phyloP scores from a whole-genome alignment of 1,284 basidiomycete genomes.

The Abortiporus biennis region DNA sequence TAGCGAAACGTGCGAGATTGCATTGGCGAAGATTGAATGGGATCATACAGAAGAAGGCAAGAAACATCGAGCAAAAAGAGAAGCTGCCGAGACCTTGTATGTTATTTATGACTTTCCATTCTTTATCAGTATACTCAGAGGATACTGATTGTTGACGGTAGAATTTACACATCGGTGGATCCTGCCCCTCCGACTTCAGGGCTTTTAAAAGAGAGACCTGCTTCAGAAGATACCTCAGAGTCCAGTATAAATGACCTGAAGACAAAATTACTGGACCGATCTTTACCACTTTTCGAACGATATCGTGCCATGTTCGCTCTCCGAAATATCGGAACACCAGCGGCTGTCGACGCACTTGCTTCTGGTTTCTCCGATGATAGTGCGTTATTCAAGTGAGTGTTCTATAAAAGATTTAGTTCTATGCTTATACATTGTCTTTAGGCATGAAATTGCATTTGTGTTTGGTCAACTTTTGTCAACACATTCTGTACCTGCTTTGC shows the following conservation, averaged over 20 bases:
- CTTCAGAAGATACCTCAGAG: slow-evolving; percentile 38
- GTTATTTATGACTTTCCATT: neutral
- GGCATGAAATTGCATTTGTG: slow-evolving; percentile 97
- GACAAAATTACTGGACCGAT: slow-evolving; percentile 60
- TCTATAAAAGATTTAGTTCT: neutral
- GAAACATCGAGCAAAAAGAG: slow-evolving; percentile 32
- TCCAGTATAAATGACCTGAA: slow-evolving; percentile 56
- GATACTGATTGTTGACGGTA: too few species aligned
- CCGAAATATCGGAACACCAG: slow-evolving; percentile 79
- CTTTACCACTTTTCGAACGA: slow-evolving; percentile 81
- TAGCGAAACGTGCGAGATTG: slow-evolving; percentile 97
- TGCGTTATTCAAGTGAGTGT: slow-evolving; percentile 82
- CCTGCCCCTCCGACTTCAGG: slow-evolving; percentile 82
- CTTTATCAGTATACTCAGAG: too few species aligned
- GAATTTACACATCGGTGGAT: slow-evolving; percentile 86
- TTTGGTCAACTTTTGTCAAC: slow-evolving; percentile 94
- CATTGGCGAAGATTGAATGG: slow-evolving; percentile 92
- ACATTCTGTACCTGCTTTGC: slow-evolving; percentile 82
- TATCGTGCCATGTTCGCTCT: slow-evolving; percentile 99
- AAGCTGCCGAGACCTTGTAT: slow-evolving; percentile 21
- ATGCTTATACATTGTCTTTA: slow-evolving; percentile 31
- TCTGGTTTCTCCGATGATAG: slow-evolving; percentile 84
- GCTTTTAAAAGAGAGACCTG: slow-evolving; percentile 45
- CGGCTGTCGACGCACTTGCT: slow-evolving; percentile 87
- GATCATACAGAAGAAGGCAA: slow-evolving; percentile 76